phyloP scores from a whole-genome alignment of 345 rosid genomes.

The Citrus glauca region DNA sequence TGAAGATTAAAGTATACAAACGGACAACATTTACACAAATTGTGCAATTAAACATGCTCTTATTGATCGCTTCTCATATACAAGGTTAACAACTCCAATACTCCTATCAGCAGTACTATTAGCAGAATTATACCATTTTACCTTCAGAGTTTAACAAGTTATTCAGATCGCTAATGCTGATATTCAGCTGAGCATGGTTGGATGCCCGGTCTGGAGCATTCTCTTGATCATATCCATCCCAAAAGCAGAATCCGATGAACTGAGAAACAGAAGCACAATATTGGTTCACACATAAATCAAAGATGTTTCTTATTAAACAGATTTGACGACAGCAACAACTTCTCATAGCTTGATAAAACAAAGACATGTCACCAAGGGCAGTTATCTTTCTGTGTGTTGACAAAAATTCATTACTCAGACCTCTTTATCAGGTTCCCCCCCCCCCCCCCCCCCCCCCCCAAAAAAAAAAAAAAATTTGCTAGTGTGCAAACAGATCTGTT shows the following conservation, averaged over 20 bases:
- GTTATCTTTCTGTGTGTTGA: conserved; percentile 9
- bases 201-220: conserved; percentile 94
- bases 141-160: background rate
- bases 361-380: conserved; percentile 8
- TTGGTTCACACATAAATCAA: conserved; percentile 29
- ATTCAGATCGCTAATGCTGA: background rate
- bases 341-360: conserved; percentile 23
- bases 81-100: background rate
- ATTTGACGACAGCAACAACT: conserved; percentile 20
- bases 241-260: conserved; percentile 93
- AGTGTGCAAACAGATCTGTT: background rate
- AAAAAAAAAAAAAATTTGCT: background rate
- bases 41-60: background rate
- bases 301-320: conserved; percentile 26
- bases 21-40: background rate
- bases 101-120: background rate
- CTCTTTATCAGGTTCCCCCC: background rate
- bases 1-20: background rate
- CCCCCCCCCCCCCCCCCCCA: too few species aligned
- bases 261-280: conserved; percentile 43
- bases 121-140: background rate
- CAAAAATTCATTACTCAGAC: background rate
- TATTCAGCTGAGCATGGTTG: conserved; percentile 80
- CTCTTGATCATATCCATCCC: conserved; percentile 94
- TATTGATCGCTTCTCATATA: background rate